phyloP scores from a whole-genome alignment of 1,284 basidiomycete species.

The Ganoderma lucidum region DNA sequence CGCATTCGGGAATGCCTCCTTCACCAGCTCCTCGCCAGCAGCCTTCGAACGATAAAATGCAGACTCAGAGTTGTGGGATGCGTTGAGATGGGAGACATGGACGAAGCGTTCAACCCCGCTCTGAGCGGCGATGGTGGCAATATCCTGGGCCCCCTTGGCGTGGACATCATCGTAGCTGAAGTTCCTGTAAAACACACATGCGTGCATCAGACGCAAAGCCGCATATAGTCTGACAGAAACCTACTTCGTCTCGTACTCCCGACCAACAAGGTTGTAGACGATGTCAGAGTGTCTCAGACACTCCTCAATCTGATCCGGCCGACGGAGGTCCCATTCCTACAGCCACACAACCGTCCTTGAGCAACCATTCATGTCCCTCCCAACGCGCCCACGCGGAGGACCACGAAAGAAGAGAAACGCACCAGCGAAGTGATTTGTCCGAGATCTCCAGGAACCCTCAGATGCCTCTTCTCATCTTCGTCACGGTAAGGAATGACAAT shows the following conservation, averaged over 20 bases:
- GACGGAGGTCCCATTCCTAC: slow-evolving; percentile 94
- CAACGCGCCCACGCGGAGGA: slow-evolving; percentile 10
- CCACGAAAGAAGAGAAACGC: slow-evolving; percentile 36
- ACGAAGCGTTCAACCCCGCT: slow-evolving; percentile 88
- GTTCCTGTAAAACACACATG: slow-evolving; percentile 35
- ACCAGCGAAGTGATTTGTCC: slow-evolving; percentile 97
- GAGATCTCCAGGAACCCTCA: slow-evolving; percentile 95
- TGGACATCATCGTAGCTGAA: slow-evolving; percentile 88
- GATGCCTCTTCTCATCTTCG: slow-evolving; percentile 91
- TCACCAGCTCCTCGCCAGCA: slow-evolving; percentile 90
- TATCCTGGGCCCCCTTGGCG: slow-evolving; percentile 79
- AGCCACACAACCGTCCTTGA: slow-evolving; percentile 1
- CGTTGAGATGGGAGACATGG: slow-evolving; percentile 97
- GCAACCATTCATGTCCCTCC: slow-evolving; percentile 7
- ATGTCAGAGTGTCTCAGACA: slow-evolving; percentile 96
- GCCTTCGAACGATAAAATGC: slow-evolving; percentile 91
- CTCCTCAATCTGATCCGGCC: slow-evolving; percentile 91
- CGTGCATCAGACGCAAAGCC: not conserved
- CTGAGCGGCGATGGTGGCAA: slow-evolving; percentile 84
- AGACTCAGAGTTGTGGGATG: slow-evolving; percentile 81
- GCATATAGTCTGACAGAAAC: slow-evolving; percentile 29
- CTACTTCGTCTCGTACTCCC: slow-evolving; percentile 84
- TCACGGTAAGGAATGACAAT: slow-evolving; percentile 97
- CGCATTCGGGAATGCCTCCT: slow-evolving; percentile 85
- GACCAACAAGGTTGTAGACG: slow-evolving; percentile 93